phyloP scores from a whole-genome alignment of 106 monocot species.

The Dioscorea alata region DNA sequence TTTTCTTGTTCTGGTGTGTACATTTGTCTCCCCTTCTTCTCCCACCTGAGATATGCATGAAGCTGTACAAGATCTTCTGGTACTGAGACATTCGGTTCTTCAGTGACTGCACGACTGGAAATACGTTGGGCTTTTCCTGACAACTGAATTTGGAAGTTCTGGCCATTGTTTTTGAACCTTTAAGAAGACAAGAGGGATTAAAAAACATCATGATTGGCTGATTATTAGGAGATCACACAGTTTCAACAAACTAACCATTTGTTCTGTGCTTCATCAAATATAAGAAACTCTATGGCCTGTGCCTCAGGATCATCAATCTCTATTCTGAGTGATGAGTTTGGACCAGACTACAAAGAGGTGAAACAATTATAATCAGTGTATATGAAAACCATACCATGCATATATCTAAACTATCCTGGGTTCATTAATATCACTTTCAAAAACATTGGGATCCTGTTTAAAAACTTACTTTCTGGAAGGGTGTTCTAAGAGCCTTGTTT shows the following conservation, averaged over 20 bases:
- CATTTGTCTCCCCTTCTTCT: conserved; percentile 73
- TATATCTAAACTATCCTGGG: background rate
- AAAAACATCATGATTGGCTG: background rate
- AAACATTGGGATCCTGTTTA: background rate
- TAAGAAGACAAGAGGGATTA: conserved; percentile 4
- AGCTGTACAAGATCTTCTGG: conserved; percentile 95
- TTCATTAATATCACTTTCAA: background rate
- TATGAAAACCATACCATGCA: background rate
- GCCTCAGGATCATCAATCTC: conserved; percentile 84
- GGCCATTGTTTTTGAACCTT: conserved; percentile 91
- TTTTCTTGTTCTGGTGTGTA: conserved; percentile 81
- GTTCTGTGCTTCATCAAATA: conserved; percentile 67
- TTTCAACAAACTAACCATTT: conserved; percentile 56
- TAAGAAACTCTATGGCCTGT: conserved; percentile 82
- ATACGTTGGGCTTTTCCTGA: conserved; percentile 7
- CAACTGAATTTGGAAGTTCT: conserved; percentile 65
- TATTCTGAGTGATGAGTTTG: conserved; percentile 46
- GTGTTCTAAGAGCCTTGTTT: conserved; percentile 73
- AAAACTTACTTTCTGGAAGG: conserved; percentile 57
- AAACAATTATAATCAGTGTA: background rate
- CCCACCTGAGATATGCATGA: conserved; percentile 94
- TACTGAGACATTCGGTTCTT: conserved; percentile 22
- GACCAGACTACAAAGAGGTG: conserved; percentile 46
- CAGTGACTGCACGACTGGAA: conserved; percentile 7
- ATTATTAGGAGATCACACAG: background rate